These are phyloP conservation scores for Mycena citricolor DNA, from an alignment of 1,284 basidiomycete species.

Conservation along the genomic window DNA sequence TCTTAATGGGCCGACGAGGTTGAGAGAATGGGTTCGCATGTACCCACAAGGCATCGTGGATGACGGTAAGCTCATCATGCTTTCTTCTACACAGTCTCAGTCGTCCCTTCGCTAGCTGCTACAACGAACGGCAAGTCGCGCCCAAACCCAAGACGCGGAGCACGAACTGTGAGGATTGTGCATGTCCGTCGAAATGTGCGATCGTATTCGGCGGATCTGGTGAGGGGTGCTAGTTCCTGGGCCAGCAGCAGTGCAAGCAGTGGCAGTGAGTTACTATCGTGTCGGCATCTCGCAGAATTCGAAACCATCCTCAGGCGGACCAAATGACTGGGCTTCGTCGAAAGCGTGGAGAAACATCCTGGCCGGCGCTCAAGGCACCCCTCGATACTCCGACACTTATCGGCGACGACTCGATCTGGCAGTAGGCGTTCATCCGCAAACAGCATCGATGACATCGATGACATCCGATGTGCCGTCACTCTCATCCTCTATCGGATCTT, in stretches of 20 bases:
- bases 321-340: slow-evolving; percentile 18
- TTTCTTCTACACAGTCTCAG: slow-evolving; percentile 34
- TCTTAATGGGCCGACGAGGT: slow-evolving; percentile 14
- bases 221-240: slow-evolving; percentile 75
- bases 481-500: slow-evolving; percentile 1
- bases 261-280: slow-evolving; percentile 5
- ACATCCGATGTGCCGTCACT: background rate
- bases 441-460: slow-evolving; percentile 3
- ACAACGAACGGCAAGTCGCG: slow-evolving; percentile 40
- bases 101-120: slow-evolving; percentile 28
- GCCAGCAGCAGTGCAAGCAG: slow-evolving; percentile 37
- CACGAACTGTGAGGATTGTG: slow-evolving; percentile 69
- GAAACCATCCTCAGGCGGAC: background rate
- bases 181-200: slow-evolving; percentile 76
- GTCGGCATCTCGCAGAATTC: background rate
- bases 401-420: slow-evolving; percentile 66
- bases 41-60: slow-evolving; percentile 7
- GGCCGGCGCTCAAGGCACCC: slow-evolving; percentile 44
- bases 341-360: slow-evolving; percentile 42
- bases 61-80: slow-evolving; percentile 16
- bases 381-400: slow-evolving; percentile 68
- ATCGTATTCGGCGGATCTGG: slow-evolving; percentile 79
- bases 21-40: slow-evolving; percentile 4
- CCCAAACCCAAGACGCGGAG: slow-evolving; percentile 65
- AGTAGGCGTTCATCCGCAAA: slow-evolving; percentile 14